Conservation (phyloP, 176 grass and related monocot species). For the Eragrostis curvula region DNA sequence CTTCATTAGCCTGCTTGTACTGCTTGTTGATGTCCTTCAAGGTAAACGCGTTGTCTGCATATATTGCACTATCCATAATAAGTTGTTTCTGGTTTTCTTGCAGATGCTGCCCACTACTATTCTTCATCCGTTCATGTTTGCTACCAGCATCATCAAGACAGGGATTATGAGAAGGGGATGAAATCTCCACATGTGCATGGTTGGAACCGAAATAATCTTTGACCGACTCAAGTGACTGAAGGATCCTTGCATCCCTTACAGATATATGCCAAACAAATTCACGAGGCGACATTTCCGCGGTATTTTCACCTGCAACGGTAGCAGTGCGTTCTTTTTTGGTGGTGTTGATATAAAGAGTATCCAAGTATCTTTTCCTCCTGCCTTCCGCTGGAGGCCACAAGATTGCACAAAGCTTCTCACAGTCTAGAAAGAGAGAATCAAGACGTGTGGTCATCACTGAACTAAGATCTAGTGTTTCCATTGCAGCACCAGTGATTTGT, state of each 20-base stretch:
- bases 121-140: not conserved
- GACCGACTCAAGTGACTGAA: not conserved
- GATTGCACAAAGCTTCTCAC: slow-evolving; percentile 9
- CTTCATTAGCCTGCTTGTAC: not conserved
- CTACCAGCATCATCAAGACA: not conserved
- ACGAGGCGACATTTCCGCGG: fast-evolving
- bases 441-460: not conserved
- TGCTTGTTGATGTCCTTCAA: no score
- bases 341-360: not conserved
- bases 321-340: not conserved
- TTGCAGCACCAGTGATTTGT: not conserved
- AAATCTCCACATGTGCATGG: not conserved
- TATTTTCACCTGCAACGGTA: not conserved
- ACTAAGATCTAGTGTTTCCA: not conserved
- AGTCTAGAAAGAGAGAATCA: fast-evolving
- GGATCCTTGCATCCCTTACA: not conserved
- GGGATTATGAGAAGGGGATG: not conserved
- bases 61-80: no score
- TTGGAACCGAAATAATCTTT: not conserved
- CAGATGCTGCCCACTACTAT: not conserved
- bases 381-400: not conserved
- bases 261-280: not conserved
- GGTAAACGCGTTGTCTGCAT: no score
- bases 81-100: not conserved
- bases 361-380: not conserved